phyloP scores from a whole-genome alignment of 2,329 filamentous ascomycete species.

The Aspergillus niger region DNA sequence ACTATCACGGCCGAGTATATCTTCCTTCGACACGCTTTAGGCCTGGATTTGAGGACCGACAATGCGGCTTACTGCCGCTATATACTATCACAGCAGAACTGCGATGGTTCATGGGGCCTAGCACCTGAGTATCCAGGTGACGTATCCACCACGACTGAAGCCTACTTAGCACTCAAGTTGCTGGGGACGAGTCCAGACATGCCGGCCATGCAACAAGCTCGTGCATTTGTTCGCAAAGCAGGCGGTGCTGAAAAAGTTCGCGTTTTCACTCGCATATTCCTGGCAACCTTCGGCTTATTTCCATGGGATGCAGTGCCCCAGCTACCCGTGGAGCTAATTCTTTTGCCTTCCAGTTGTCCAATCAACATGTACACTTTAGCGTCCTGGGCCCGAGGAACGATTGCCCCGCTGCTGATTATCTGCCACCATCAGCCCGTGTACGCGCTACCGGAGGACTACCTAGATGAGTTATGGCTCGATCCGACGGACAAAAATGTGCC shows the following conservation, averaged over 20 bases:
- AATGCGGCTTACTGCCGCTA: conserved; percentile 10
- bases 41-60: conserved; percentile 20
- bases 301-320: conserved; percentile 37
- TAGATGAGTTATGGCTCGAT: conserved; percentile 39
- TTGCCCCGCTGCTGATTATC: conserved; percentile 21
- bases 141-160: conserved; percentile 34
- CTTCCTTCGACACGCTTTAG: conserved; percentile 26
- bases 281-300: conserved; percentile 38
- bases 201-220: conserved; percentile 21
- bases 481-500: conserved; percentile 23
- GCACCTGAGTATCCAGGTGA: conserved; percentile 27
- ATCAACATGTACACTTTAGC: conserved; percentile 36
- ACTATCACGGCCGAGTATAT: conserved; percentile 33
- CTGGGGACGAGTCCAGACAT: conserved; percentile 23
- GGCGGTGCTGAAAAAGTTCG: conserved; percentile 38
- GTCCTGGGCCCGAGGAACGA: conserved; percentile 21
- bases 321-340: conserved; percentile 37
- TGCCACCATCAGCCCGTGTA: conserved; percentile 35
- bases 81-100: conserved; percentile 25
- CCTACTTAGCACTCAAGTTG: conserved; percentile 40
- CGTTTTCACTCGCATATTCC: conserved; percentile 32
- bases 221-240: conserved; percentile 23
- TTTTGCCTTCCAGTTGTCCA: conserved; percentile 29
- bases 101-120: conserved; percentile 36
- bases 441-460: conserved; percentile 30